A percentile compares a stretch with the other conserved stretches of the same genome.
Conservation (phyloP, 306 rosid genomes). For the Cucurbita pepo region DNA sequence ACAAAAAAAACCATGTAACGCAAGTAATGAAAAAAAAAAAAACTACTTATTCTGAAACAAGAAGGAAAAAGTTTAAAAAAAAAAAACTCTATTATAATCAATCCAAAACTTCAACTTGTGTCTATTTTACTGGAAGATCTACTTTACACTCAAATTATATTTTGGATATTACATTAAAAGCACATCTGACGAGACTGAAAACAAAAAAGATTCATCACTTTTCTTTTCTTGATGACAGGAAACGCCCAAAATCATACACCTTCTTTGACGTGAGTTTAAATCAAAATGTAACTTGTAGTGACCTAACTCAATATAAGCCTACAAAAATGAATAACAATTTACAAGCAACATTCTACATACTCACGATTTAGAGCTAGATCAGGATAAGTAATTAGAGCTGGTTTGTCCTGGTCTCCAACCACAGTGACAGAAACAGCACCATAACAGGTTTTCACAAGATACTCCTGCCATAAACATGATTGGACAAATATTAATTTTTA, state of each 20-base stretch:
- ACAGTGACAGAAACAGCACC: conserved; percentile 69
- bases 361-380: conserved; percentile 88
- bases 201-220: no score
- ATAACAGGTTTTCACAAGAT: conserved; percentile 46
- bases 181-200: no score
- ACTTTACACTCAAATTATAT: not conserved
- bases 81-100: not conserved
- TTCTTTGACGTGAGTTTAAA: no score
- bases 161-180: not conserved
- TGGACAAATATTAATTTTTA: not conserved
- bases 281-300: no score
- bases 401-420: conserved; percentile 87
- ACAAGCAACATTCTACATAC: conserved; percentile 11
- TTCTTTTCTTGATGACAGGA: no score
- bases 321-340: not conserved
- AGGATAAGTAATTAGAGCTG: conserved; percentile 87
- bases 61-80: not conserved
- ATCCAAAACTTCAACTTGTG: not conserved
- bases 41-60: not conserved
- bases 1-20: not conserved
- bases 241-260: no score
- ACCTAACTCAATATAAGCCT: no score
- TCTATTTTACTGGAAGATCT: not conserved
- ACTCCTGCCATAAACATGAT: conserved; percentile 52
- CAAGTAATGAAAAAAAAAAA: not conserved